phyloP scores from a whole-genome alignment of 2,329 filamentous ascomycete genomes.

The Pseudodiploospora longispora region DNA sequence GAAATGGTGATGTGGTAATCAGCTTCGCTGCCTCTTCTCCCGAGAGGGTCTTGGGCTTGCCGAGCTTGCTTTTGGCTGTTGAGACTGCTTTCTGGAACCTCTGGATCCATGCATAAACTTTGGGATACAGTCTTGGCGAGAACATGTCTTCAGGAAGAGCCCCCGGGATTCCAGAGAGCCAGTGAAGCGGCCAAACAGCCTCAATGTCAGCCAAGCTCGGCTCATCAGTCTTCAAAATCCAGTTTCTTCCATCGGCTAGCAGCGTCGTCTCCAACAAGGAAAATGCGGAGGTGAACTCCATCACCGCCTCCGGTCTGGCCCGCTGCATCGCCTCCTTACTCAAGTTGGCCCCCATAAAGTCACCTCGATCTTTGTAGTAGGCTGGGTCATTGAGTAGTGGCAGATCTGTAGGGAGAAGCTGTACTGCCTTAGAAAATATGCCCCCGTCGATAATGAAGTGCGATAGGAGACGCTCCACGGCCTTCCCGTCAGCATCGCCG shows the following conservation, averaged over 20 bases:
- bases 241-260: conserved; percentile 57
- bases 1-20: conserved; percentile 38
- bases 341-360: conserved; percentile 26
- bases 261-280: conserved; percentile 53
- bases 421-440: conserved; percentile 44
- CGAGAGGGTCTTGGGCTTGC: conserved; percentile 33
- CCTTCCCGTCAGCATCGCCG: conserved; percentile 30
- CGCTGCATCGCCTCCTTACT: conserved; percentile 16
- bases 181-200: conserved; percentile 59
- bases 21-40: conserved; percentile 45
- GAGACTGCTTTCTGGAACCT: conserved; percentile 48
- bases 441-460: conserved; percentile 47
- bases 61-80: conserved; percentile 27
- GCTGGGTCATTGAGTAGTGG: conserved; percentile 47
- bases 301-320: conserved; percentile 45
- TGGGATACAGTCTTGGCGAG: conserved; percentile 45
- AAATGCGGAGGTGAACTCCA: conserved; percentile 45
- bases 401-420: conserved; percentile 48
- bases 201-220: conserved; percentile 61
- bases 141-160: conserved; percentile 47
- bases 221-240: conserved; percentile 47
- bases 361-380: conserved; percentile 50
- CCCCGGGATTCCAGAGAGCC: conserved; percentile 49
- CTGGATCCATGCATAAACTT: conserved; percentile 54
- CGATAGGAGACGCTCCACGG: conserved; percentile 48